phyloP scores from a whole-genome alignment of 495 filamentous ascomycete species.

The Cryomyces minteri region DNA sequence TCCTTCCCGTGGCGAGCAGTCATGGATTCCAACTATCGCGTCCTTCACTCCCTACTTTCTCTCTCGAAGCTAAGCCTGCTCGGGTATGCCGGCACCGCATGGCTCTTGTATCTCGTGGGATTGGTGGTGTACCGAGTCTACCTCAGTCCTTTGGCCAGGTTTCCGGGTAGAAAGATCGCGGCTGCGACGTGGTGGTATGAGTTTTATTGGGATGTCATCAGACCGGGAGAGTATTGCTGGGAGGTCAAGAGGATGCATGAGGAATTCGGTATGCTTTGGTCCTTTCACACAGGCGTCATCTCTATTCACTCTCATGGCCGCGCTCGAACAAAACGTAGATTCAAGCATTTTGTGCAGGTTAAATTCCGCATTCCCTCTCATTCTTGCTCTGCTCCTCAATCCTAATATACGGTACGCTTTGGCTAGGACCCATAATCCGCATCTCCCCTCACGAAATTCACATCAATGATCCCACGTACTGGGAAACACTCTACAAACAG shows the following conservation, averaged over 20 bases:
- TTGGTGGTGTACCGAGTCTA: conserved; percentile 1
- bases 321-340: not conserved
- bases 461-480: conserved; percentile 11
- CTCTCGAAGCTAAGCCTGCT: no score
- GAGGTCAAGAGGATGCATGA: not conserved
- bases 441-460: conserved; percentile 17
- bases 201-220: not conserved
- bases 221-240: not conserved
- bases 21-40: no score
- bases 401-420: not conserved
- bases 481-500: conserved; percentile 5
- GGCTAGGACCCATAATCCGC: conserved; percentile 15
- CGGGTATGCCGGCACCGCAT: no score
- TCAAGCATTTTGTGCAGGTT: not conserved
- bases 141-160: not conserved
- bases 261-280: not conserved
- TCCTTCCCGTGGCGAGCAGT: no score
- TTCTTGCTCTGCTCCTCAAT: not conserved
- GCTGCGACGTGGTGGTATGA: conserved; percentile 1
- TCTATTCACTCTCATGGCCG: not conserved
- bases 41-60: no score
- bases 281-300: not conserved
- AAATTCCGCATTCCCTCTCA: not conserved
- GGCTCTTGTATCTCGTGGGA: no score
- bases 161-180: conserved; percentile 1